Percentiles rank a stretch among this genome's conserved stretches.
Conservation (phyloP, 345 rosid species). For the Acer negundo region DNA sequence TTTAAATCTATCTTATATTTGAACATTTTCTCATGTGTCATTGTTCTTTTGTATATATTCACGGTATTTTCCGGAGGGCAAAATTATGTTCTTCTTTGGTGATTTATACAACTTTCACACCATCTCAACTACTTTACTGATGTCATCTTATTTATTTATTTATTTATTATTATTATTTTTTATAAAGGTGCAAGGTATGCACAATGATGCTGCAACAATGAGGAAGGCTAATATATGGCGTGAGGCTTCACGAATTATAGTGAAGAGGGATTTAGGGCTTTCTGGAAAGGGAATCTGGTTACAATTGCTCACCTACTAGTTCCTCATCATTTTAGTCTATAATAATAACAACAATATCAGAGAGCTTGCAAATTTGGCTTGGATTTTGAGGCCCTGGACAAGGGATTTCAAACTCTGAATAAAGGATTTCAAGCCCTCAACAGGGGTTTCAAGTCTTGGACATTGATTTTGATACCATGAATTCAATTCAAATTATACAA, state of each 20-base stretch:
- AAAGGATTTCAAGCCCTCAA: no score
- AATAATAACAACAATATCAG: no score
- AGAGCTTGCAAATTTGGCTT: no score
- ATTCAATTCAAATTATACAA: no score
- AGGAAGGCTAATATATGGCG: conserved; percentile 75
- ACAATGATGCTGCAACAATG: conserved; percentile 58
- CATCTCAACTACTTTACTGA: conserved; percentile 10
- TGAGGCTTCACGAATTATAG: conserved; percentile 78
- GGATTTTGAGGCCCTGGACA: no score
- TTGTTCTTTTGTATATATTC: background rate
- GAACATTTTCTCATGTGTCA: background rate
- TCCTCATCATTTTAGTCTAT: background rate
- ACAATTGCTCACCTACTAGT: conserved; percentile 63
- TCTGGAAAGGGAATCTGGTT: conserved; percentile 96
- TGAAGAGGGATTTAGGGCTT: conserved; percentile 93
- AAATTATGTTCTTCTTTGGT: background rate
- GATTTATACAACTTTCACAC: background rate
- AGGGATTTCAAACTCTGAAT: no score
- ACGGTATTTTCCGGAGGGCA: background rate
- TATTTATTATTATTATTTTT: no score
- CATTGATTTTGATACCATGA: no score
- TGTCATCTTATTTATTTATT: no score
- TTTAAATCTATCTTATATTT: no score
- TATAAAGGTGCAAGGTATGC: conserved; percentile 92
- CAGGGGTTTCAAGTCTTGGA: no score